Conservation (phyloP, 768 basidiomycete genomes). For the Podaxis mareebaensis region DNA sequence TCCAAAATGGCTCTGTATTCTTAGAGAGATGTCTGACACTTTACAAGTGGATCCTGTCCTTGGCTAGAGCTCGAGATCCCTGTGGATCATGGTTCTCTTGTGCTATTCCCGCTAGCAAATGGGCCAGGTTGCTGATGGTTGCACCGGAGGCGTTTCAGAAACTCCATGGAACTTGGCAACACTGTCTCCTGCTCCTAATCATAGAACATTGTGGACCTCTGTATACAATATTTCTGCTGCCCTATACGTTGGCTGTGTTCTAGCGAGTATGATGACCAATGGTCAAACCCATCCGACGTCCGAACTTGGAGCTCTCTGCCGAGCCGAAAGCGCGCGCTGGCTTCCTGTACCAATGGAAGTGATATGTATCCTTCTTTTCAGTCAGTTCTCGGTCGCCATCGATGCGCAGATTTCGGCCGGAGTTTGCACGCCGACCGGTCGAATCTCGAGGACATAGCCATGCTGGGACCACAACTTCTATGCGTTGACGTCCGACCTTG, state of each 20-base stretch:
- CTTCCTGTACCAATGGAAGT: background rate
- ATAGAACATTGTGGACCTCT: conserved; percentile 2
- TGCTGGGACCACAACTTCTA: background rate
- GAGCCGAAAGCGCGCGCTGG: background rate
- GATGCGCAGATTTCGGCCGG: conserved; percentile 1
- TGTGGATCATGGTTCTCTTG: background rate
- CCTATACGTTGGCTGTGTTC: background rate
- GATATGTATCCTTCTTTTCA: background rate
- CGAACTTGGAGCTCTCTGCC: background rate
- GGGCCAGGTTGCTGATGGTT: background rate
- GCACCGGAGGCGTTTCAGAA: conserved; percentile 4
- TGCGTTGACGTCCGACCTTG: background rate
- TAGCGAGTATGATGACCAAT: background rate
- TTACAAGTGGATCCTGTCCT: background rate
- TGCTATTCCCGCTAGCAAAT: conserved; percentile 3
- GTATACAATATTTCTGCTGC: background rate
- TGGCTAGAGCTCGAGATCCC: background rate
- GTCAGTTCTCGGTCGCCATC: background rate
- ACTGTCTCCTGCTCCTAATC: background rate
- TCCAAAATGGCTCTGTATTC: background rate
- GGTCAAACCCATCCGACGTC: background rate
- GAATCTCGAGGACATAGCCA: background rate
- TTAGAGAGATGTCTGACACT: background rate
- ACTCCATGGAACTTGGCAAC: conserved; percentile 1
- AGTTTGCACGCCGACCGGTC: background rate